These are phyloP conservation scores for Cladosporium sphaerospermum DNA, from an alignment of 2,329 filamentous ascomycete species.

Conservation along the genomic window DNA sequence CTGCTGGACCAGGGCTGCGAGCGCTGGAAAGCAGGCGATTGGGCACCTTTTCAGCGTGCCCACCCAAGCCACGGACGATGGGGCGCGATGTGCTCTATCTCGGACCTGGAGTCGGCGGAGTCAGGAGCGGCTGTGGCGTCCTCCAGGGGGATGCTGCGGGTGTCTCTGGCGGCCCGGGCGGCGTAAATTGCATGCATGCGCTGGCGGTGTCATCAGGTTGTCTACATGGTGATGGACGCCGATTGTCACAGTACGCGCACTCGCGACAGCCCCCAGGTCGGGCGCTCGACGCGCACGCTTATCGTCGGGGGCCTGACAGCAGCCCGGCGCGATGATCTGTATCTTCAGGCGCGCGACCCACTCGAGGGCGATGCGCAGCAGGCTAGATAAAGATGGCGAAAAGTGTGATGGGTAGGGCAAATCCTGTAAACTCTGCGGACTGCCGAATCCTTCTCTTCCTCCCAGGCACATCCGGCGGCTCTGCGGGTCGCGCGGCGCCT, in stretches of 20 bases:
- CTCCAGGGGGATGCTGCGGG: neutral
- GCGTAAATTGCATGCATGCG: neutral
- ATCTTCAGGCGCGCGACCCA: neutral
- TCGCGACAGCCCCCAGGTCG: too few species aligned
- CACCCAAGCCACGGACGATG: neutral
- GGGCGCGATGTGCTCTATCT: neutral
- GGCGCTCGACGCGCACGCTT: neutral
- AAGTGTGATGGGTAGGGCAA: neutral
- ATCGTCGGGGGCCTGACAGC: neutral
- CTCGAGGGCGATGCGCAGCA: neutral
- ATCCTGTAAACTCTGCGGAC: neutral
- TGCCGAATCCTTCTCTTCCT: neutral
- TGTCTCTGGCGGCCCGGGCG: neutral
- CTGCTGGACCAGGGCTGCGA: neutral
- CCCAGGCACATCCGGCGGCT: neutral
- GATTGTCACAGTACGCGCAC: neutral
- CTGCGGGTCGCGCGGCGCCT: neutral
- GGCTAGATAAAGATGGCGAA: neutral
- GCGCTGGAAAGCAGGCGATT: neutral
- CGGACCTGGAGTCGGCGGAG: neutral
- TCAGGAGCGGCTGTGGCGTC: neutral
- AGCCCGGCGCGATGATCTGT: neutral
- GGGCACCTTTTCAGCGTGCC: neutral
- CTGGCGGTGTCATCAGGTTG: neutral
- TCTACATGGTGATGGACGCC: neutral